Percentiles rank a stretch among this genome's conserved stretches.
These are phyloP conservation scores for Heliamphora exappendiculata DNA, from an alignment of 148 eudicot species.

Conservation along the genomic window DNA sequence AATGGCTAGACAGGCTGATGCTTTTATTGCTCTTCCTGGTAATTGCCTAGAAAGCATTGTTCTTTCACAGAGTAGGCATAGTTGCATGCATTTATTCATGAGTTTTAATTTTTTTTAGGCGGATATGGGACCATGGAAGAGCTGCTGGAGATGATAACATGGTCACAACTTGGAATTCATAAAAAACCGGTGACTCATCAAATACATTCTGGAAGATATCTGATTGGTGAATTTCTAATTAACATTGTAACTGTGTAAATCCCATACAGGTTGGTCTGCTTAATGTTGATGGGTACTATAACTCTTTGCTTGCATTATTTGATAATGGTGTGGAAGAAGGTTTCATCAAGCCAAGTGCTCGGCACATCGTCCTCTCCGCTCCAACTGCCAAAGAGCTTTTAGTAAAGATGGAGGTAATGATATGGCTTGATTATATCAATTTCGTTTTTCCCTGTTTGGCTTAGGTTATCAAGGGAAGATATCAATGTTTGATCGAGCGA, in stretches of 20 bases:
- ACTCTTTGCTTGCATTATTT: constrained; percentile 69
- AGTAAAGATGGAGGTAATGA: constrained; percentile 62
- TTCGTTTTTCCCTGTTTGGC: not conserved
- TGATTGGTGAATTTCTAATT: not conserved
- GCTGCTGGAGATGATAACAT: constrained; percentile 83
- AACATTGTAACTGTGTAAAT: constrained; percentile 1
- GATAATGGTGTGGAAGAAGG: constrained; percentile 98
- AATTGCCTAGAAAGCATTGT: not conserved
- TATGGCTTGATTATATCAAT: not conserved
- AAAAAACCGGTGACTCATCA: constrained; percentile 55
- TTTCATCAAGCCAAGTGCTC: constrained; percentile 75
- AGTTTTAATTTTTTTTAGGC: constrained; percentile 36
- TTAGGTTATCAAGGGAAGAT: not conserved
- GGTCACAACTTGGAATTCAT: constrained; percentile 96
- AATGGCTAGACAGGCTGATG: constrained; percentile 90
- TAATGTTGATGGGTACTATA: constrained; percentile 90
- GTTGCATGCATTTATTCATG: not conserved
- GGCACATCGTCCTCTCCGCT: constrained; percentile 72
- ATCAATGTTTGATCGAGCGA: not conserved
- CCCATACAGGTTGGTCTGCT: constrained; percentile 64
- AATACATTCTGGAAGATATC: not conserved
- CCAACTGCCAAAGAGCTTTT: constrained; percentile 73
- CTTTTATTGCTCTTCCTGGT: constrained; percentile 98
- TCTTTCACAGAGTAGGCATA: not conserved
- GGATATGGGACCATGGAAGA: constrained; percentile 99